Conservation (phyloP, 2,329 filamentous ascomycete genomes). For the Alternaria arbusti region DNA sequence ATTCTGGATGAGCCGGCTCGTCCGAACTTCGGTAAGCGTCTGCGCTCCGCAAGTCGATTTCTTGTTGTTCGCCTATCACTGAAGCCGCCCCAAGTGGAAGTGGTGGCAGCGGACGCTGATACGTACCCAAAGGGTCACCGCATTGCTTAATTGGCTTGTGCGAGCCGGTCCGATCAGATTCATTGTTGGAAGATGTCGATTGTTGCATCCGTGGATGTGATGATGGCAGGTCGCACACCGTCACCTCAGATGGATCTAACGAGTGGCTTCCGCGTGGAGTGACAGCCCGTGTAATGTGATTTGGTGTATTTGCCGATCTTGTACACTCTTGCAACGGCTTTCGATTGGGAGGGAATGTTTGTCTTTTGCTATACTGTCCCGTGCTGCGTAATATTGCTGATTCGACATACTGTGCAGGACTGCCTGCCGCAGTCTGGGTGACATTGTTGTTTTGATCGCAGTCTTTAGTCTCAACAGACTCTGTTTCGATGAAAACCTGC, state of each 20-base stretch:
- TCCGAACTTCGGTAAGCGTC: background rate
- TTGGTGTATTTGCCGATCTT: constrained; percentile 2
- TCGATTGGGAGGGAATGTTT: background rate
- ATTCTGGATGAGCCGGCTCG: background rate
- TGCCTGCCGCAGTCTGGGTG: background rate
- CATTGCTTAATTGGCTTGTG: background rate
- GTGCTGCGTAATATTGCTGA: background rate
- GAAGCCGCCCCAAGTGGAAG: constrained; percentile 13
- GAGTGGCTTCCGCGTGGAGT: constrained; percentile 20
- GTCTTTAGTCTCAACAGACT: background rate
- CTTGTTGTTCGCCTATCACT: background rate
- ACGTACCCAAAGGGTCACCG: background rate
- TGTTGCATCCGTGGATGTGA: constrained; percentile 25
- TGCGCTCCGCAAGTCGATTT: background rate
- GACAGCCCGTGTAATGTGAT: constrained; percentile 22
- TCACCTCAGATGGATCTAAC: constrained; percentile 1
- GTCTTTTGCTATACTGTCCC: constrained; percentile 4
- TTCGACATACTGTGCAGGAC: background rate
- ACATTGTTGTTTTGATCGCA: background rate
- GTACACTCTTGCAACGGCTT: background rate
- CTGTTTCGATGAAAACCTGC: background rate
- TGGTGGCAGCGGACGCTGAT: constrained; percentile 17
- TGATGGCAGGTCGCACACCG: constrained; percentile 19
- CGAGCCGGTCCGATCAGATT: background rate
- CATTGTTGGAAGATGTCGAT: background rate